These are phyloP conservation scores for Paracamarosporium sp. DNA, from an alignment of 2,329 filamentous ascomycete species.

Conservation along the genomic window DNA sequence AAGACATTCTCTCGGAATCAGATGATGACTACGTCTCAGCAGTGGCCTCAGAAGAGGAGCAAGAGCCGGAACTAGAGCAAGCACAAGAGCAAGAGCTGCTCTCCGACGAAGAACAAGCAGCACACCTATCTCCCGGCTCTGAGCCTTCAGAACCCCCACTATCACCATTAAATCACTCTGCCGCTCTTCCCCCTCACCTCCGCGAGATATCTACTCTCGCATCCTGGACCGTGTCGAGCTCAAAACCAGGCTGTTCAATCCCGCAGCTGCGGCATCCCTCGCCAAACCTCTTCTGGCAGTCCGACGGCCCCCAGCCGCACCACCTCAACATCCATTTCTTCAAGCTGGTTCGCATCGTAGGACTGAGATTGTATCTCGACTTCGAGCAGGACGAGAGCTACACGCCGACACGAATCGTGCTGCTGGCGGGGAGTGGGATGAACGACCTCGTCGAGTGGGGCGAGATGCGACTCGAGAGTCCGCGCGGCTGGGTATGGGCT, in stretches of 20 bases:
- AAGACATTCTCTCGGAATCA: slow-evolving; percentile 6
- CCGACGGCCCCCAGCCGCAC: slow-evolving; percentile 84
- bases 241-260: slow-evolving; percentile 81
- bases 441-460: slow-evolving; percentile 92
- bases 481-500: slow-evolving; percentile 90
- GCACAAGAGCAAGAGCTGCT: neutral
- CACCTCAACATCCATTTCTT: slow-evolving; percentile 85
- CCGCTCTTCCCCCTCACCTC: slow-evolving; percentile 53
- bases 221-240: slow-evolving; percentile 81
- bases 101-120: neutral
- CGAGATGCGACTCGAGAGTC: slow-evolving; percentile 77
- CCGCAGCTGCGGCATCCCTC: slow-evolving; percentile 78
- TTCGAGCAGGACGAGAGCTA: slow-evolving; percentile 95
- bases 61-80: neutral
- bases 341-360: slow-evolving; percentile 34
- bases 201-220: slow-evolving; percentile 87
- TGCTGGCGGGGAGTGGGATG: slow-evolving; percentile 87
- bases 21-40: neutral
- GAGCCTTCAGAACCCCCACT: neutral
- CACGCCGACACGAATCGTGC: slow-evolving; percentile 90
- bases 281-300: slow-evolving; percentile 80
- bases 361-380: slow-evolving; percentile 85
- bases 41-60: neutral
- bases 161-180: neutral
- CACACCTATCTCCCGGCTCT: neutral